phyloP scores from a whole-genome alignment of 192 early-diverging fungal genomes.

The Mortierella alpina region DNA sequence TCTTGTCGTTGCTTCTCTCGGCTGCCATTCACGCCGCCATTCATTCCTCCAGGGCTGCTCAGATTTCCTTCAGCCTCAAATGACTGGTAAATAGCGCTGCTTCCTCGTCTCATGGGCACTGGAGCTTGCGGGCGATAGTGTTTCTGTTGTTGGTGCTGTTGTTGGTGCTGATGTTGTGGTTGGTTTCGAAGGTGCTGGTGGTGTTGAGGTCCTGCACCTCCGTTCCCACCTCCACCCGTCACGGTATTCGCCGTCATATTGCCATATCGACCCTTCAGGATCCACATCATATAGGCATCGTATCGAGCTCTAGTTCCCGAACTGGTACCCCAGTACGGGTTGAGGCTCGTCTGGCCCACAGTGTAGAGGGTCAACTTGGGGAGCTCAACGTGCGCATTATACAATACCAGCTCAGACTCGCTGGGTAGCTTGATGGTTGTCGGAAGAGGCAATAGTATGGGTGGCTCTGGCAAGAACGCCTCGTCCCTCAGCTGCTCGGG shows the following conservation, averaged over 20 bases:
- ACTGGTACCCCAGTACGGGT: conserved; percentile 37
- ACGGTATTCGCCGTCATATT: conserved; percentile 5
- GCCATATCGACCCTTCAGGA: conserved; percentile 38
- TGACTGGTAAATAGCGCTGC: too few relatives aligned
- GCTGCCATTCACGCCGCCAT: too few relatives aligned
- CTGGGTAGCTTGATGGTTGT: conserved; percentile 34
- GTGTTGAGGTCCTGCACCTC: background rate
- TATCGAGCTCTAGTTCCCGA: conserved; percentile 37
- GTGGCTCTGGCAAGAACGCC: conserved; percentile 33
- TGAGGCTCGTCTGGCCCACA: conserved; percentile 42
- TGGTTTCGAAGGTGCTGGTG: background rate
- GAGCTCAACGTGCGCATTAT: conserved; percentile 42
- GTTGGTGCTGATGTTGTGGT: background rate
- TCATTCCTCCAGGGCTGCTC: too few relatives aligned
- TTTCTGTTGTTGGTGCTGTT: background rate
- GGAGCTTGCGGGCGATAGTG: background rate
- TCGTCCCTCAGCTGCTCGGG: too few relatives aligned
- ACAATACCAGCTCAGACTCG: conserved; percentile 41
- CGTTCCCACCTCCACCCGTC: background rate
- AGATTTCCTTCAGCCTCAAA: too few relatives aligned
- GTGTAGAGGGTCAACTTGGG: conserved; percentile 48
- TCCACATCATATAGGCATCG: conserved; percentile 46
- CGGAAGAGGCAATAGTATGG: conserved; percentile 30
- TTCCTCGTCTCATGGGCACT: too few relatives aligned
- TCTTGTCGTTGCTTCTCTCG: too few relatives aligned